phyloP scores from a whole-genome alignment of 257 asterid species.

The Penstemon barbatus region DNA sequence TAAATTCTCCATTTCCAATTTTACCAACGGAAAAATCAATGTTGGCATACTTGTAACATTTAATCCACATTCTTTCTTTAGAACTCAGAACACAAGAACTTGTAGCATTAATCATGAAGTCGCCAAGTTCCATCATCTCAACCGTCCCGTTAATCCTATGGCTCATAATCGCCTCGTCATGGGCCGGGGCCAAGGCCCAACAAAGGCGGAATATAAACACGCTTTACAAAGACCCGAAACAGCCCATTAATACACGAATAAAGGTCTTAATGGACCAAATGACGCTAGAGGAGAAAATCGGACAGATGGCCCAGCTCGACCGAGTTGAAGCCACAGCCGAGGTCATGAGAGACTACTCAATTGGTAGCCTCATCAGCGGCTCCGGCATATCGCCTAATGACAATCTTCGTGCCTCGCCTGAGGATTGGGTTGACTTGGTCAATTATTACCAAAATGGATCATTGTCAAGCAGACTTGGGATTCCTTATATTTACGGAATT shows the following conservation, averaged over 20 bases:
- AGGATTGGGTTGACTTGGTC: constrained; percentile 30
- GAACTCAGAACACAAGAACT: too few species aligned
- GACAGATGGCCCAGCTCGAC: constrained; percentile 37
- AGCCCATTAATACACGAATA: constrained; percentile 20
- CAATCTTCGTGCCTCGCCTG: constrained; percentile 18
- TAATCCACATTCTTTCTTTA: too few species aligned
- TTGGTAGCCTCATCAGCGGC: constrained; percentile 26
- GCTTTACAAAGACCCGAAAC: constrained; percentile 28
- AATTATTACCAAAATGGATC: constrained; percentile 19
- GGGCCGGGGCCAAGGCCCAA: neutral
- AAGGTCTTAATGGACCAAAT: constrained; percentile 22
- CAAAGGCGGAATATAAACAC: constrained; percentile 15
- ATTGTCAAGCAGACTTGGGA: constrained; percentile 21
- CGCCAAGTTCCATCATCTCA: neutral
- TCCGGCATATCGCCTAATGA: neutral
- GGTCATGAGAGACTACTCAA: constrained; percentile 27
- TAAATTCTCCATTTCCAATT: too few species aligned
- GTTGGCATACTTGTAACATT: too few species aligned
- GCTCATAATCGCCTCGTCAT: neutral
- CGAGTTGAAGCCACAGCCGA: neutral
- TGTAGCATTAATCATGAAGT: constrained; percentile 3
- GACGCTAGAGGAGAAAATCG: constrained; percentile 34
- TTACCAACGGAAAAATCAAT: too few species aligned
- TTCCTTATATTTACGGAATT: constrained; percentile 20
- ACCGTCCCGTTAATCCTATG: constrained; percentile 3